Percentiles rank a stretch among this genome's conserved stretches.
These are phyloP conservation scores for Gyrodon lividus DNA, from an alignment of 768 basidiomycete genomes.

Conservation along the genomic window DNA sequence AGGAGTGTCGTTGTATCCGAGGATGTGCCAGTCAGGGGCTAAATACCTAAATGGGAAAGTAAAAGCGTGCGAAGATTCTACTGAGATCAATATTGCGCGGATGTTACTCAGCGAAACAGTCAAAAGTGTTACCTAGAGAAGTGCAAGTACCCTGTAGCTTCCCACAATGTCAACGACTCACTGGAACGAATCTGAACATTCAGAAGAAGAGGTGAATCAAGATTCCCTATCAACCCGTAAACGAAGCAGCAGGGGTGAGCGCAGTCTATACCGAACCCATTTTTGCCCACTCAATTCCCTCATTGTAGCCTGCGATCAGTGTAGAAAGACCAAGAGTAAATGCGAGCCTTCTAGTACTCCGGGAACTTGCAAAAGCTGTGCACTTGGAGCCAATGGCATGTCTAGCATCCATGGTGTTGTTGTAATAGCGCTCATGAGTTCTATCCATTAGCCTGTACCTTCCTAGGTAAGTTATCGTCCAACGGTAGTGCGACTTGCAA, in stretches of 20 bases:
- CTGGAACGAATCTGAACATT: constrained; percentile 60
- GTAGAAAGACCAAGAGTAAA: constrained; percentile 85
- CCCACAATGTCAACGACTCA: constrained; percentile 30
- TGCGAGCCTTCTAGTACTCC: constrained; percentile 61
- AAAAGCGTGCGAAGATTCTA: constrained; percentile 18
- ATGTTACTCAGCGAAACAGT: constrained; percentile 1
- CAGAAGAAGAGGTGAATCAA: constrained; percentile 52
- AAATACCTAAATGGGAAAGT: constrained; percentile 4
- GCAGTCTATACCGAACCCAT: constrained; percentile 3
- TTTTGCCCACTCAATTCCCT: constrained; percentile 13
- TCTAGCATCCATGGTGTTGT: constrained; percentile 5
- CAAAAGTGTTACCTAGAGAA: too few relatives aligned
- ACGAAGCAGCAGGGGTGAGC: constrained; percentile 61
- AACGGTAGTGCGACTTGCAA: neutral
- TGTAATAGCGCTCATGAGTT: constrained; percentile 12
- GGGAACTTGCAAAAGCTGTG: constrained; percentile 62
- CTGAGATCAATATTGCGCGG: constrained; percentile 3
- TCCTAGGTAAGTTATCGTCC: constrained; percentile 44
- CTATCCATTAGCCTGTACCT: constrained; percentile 56
- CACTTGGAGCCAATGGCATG: constrained; percentile 53
- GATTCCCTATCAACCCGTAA: constrained; percentile 50
- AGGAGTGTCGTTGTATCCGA: neutral
- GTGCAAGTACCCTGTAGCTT: too few relatives aligned
- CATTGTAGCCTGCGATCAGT: constrained; percentile 76
- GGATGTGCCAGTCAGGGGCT: constrained; percentile 1